A percentile compares a stretch with the other conserved stretches of the same genome.
These are phyloP conservation scores for Wickerhamiella lipophila DNA, from an alignment of 805 yeast species.

Conservation along the genomic window DNA sequence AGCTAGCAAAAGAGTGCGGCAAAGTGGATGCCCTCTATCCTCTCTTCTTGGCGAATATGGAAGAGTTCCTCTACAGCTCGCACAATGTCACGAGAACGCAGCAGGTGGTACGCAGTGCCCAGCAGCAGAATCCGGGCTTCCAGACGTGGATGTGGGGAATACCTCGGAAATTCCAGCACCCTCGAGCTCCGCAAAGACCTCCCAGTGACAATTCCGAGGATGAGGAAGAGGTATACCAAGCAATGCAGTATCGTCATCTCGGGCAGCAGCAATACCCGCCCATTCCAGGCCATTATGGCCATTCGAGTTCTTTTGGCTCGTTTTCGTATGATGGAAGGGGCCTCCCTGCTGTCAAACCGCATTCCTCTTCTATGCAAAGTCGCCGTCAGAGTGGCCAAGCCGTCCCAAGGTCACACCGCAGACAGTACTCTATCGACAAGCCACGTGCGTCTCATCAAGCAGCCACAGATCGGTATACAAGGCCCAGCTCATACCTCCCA, in stretches of 20 bases:
- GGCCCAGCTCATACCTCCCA: not conserved
- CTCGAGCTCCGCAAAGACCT: not conserved
- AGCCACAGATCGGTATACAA: not conserved
- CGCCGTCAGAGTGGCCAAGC: constrained; percentile 1
- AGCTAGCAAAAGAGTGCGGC: constrained; percentile 17
- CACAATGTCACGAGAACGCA: constrained; percentile 26
- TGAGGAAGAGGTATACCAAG: not conserved
- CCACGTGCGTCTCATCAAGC: not conserved
- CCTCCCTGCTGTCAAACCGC: not conserved
- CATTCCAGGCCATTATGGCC: not conserved
- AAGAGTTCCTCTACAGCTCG: constrained; percentile 26
- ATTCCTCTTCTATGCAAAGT: not conserved
- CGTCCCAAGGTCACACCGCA: not conserved
- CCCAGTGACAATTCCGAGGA: not conserved
- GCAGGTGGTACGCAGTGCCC: constrained; percentile 28
- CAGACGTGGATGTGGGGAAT: constrained; percentile 17
- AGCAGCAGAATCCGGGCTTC: constrained; percentile 20
- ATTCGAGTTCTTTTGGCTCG: not conserved
- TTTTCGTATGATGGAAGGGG: not conserved
- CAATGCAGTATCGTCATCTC: not conserved
- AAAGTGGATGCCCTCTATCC: constrained; percentile 20
- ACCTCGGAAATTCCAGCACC: constrained; percentile 7
- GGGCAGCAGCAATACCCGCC: not conserved
- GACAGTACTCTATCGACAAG: not conserved
- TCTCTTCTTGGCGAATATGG: constrained; percentile 20